Evolutionary conservation across 345 rosid species (phyloP), one percentile per base, ranked within the genome.

Genomic region (Lepidium sativum): DNA sequence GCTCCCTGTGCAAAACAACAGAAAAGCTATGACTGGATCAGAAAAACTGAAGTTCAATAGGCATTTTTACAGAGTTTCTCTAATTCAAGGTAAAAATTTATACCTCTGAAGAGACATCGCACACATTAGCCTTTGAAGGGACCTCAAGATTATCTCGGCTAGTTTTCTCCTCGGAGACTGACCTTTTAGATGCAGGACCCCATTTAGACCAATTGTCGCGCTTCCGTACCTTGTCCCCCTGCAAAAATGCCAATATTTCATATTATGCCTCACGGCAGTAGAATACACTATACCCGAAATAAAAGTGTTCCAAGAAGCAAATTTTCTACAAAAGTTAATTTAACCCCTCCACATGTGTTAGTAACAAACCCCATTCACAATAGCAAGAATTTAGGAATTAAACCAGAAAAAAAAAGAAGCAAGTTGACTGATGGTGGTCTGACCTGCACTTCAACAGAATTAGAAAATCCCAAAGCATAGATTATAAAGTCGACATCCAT

Each of bases 151-250:
- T 55, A 68, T 78, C 84, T 73, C 75, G 45, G 32, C 52, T 40
- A 55, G 44, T 32, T 74, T 80, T 80, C 60, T 56, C 75, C 69
- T 67, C 73, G 5, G 81, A 68, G 54, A 54, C 71, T 60, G 68
- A 78, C 74, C 68, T 70, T 68, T 81, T 67, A 12, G 76, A 56
- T 67, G 71, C 66, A 32, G 77, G 80, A 72, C 80, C 74, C 97
- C 97, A 95, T 77, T 84, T 84, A 59, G 79, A 76, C 97, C 97
- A 91, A 34, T 78, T 86, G 65, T 82, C 80, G 18, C 81, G 84
- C 75, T 78, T 88, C 33, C 97, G 83, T 68, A 95, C 66, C 75
- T 81, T 83, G 72, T 86, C 84, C 67, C 79, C 95, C 99, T 94
- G 52, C 51, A 67, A 57, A 69, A 56, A 64, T 47, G 58, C 65